Percentiles rank a stretch among this genome's conserved stretches.
Evolutionary conservation across 2,329 filamentous ascomycete genomes (phyloP).

Genomic region (Pseudogymnoascus sp.): DNA sequence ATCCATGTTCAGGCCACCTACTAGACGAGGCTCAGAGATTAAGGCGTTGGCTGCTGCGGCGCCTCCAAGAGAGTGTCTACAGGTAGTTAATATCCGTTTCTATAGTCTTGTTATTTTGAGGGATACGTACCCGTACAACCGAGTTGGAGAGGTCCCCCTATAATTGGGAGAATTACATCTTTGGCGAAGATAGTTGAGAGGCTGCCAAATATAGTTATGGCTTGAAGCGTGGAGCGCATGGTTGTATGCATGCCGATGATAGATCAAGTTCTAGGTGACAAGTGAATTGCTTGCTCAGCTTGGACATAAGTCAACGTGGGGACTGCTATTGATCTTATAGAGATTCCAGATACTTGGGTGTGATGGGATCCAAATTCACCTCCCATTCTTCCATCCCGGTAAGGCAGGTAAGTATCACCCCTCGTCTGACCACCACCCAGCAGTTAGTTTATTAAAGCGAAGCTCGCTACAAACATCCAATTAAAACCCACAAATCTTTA

Average conservation of each 20-base stretch:
- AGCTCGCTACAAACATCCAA: neutral
- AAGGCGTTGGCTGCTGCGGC: slow-evolving; percentile 29
- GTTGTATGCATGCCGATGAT: neutral
- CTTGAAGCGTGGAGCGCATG: neutral
- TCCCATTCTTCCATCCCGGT: neutral
- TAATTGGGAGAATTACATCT: neutral
- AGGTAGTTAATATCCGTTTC: slow-evolving; percentile 11
- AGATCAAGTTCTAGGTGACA: neutral
- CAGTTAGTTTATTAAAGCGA: neutral
- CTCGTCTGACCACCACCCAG: neutral
- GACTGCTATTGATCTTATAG: neutral
- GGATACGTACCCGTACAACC: neutral
- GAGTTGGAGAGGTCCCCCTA: neutral
- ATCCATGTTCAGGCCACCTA: slow-evolving; percentile 32
- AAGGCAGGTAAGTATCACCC: neutral
- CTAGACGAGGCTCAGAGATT: slow-evolving; percentile 25
- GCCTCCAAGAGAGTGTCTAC: slow-evolving; percentile 21
- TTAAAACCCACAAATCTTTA: neutral
- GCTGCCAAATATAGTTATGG: neutral
- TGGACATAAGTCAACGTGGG: neutral
- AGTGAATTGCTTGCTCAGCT: neutral
- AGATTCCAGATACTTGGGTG: neutral
- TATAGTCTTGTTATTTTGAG: neutral
- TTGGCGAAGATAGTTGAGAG: neutral
- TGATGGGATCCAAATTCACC: too few relatives aligned